phyloP scores from a whole-genome alignment of 2,329 filamentous ascomycete genomes.

The Diaporthe citrichinensis region DNA sequence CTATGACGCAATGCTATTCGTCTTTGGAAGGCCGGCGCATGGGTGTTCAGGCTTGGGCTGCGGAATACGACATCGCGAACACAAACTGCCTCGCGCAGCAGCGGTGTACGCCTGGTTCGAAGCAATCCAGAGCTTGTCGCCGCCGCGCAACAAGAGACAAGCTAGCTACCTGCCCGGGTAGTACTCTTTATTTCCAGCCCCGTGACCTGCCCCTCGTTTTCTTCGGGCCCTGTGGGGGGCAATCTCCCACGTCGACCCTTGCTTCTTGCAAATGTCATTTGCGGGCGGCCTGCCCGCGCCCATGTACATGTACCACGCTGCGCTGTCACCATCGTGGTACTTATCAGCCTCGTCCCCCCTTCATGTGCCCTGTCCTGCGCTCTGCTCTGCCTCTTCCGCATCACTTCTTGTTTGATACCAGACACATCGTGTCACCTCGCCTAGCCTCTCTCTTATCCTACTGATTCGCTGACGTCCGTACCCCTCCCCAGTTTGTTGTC shows the following conservation, averaged over 20 bases:
- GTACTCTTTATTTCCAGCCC: slow-evolving; percentile 21
- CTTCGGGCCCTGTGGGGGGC: slow-evolving; percentile 25
- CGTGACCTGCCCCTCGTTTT: slow-evolving; percentile 38
- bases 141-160: slow-evolving; percentile 4
- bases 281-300: slow-evolving; percentile 22
- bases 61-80: slow-evolving; percentile 19
- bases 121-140: slow-evolving; percentile 1
- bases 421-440: slow-evolving; percentile 11
- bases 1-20: slow-evolving; percentile 39
- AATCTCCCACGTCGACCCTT: slow-evolving; percentile 36
- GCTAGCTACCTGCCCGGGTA: slow-evolving; percentile 27
- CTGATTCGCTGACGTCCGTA: slow-evolving; percentile 44
- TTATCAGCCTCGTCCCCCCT: slow-evolving; percentile 34
- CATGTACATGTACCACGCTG: slow-evolving; percentile 28
- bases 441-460: background rate
- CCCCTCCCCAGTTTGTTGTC: slow-evolving; percentile 83
- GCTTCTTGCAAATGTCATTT: slow-evolving; percentile 29
- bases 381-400: slow-evolving; percentile 20
- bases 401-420: slow-evolving; percentile 15
- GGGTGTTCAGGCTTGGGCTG: slow-evolving; percentile 8
- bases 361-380: background rate
- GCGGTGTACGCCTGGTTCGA: slow-evolving; percentile 14
- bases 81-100: slow-evolving; percentile 27
- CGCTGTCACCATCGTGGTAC: slow-evolving; percentile 29
- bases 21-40: background rate